Evolutionary conservation across 192 early-diverging fungal species (phyloP).

Genomic region (Podila verticillata): DNA sequence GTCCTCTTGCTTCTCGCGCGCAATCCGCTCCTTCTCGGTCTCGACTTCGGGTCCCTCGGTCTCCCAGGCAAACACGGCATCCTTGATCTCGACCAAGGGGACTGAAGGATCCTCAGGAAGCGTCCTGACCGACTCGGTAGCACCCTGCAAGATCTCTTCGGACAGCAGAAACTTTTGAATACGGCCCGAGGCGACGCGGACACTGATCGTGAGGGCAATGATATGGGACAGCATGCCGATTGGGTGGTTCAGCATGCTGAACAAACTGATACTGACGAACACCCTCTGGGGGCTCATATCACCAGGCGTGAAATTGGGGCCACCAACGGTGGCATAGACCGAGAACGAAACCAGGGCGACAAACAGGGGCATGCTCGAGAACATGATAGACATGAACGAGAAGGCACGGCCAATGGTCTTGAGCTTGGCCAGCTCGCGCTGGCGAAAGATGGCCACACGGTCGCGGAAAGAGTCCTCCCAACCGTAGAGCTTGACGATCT

Average conservation of each 20-base stretch:
- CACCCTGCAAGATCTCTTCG: constrained; percentile 8
- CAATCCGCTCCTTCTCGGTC: not conserved
- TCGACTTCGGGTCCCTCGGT: not conserved
- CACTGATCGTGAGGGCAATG: constrained; percentile 8
- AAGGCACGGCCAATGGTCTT: constrained; percentile 9
- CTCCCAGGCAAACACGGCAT: constrained; percentile 18
- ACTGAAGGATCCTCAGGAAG: not conserved
- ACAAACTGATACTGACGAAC: constrained; percentile 33
- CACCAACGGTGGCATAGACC: constrained; percentile 22
- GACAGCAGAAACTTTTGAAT: constrained; percentile 21
- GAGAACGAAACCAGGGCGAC: constrained; percentile 13
- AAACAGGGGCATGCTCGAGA: constrained; percentile 12
- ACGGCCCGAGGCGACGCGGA: constrained; percentile 12
- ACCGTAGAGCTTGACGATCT: constrained; percentile 56
- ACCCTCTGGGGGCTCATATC: constrained; percentile 28
- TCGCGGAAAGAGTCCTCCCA: constrained; percentile 45
- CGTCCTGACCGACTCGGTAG: not conserved
- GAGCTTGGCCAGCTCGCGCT: constrained; percentile 13
- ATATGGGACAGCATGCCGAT: constrained; percentile 10
- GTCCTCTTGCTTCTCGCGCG: not conserved
- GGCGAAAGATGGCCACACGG: constrained; percentile 3
- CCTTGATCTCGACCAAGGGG: constrained; percentile 4
- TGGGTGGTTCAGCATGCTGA: constrained; percentile 16
- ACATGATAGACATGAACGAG: constrained; percentile 26
- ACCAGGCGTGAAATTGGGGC: constrained; percentile 27